Base-by-base conservation (phyloP, 495 filamentous ascomycete genomes). In the Trichoderma orchidacearum region DNA sequence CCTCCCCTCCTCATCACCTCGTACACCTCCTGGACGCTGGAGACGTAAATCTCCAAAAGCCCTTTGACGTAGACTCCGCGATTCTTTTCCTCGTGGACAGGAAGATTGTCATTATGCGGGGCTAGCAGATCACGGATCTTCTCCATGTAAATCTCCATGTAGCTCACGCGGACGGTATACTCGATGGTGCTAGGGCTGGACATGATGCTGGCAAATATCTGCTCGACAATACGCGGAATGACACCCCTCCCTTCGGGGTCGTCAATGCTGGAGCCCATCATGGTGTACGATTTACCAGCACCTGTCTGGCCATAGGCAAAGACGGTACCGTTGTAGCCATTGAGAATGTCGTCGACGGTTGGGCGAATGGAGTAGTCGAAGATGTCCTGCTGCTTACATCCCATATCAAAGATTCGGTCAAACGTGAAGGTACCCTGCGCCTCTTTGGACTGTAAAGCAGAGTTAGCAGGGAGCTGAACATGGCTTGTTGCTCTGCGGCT, bases 121-220 rank as follows among this genome's bases (percentile, higher is more conserved):
- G 83, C 83, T 58, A 98, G 67, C 25, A 98, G 75, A 83, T 98
- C 93, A 63, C 92, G 83, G 71, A 98, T 96, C 54, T 85, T 83
- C 72, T 98, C 93, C 93, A 98, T 98, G 73, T 98, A 98, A 58
- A 98, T 97, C 71, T 98, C 93, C 93, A 98, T 97, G 70, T 98
- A 98, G 66, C 90, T 95, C 58, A 98, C 93, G 52, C 89, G 81
- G 32, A 98, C 93, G 18, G 90, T 97, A 69, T 96, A 98, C 69
- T 98, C 93, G 67, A 98, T 96, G 61, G 90, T 96, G 58, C 83
- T 85, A 28, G 93, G 87, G 60, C 89, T 94, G 5, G 85, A 81
- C 62, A 95, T 70, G 64, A 98, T 97, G 65, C 88, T 94, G 60
- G 86, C 84, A 68, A 98, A 98, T 64, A 98, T 96, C 70, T 98